Base-by-base conservation (phyloP, 106 monocot genomes). In the Xerophyta viscosa region DNA sequence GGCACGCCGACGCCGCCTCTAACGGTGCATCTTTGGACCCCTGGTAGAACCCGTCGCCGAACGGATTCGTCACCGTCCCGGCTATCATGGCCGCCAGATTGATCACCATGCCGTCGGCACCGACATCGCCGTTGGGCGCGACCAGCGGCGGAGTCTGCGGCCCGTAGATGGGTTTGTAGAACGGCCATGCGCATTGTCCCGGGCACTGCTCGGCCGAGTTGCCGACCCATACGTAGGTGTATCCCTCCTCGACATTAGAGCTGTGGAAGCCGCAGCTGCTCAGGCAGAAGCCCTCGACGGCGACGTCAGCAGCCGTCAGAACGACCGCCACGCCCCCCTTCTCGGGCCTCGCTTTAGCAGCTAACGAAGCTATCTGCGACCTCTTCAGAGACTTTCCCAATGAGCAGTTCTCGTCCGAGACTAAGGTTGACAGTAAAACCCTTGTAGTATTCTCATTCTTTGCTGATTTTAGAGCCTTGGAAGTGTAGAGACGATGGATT, bases 181-280 rank as follows among this genome's bases (percentile, higher is more conserved):
- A 89, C 6, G 82, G 91, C 91, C 91, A 92, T 47, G 84, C 81
- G 77, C 92, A 92, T 71, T 83, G 87, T 0, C 92, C 87, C 3
- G 92, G 83, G 60, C 87, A 92, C 71, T 92, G 92, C 0, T 3
- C 46, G 28, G 67, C 87, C 52, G 89, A 74, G 80, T 90, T 80
- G 0, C 89, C 89, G 4, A 90, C 89, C 89, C 89, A 90, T 48
- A 84, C 41, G 68, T 80, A 90, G 0, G 90, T 61, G 62, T 66
- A 83, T 59, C 77, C 10, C 37, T 66, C 57, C 54, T 50, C 44
- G 10, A 60, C 50, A 0, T 71, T 72, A 19, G 72, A 62, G 11
- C 67, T 76, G 76, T 92, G 91, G 52, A 78, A 56, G 13, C 78
- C 91, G 60, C 91, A 91, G 20, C 67, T 71, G 81, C 81, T 85